Evolutionary conservation across 2,329 filamentous ascomycete species (phyloP).

Genomic region (Neofusicoccum ribis): DNA sequence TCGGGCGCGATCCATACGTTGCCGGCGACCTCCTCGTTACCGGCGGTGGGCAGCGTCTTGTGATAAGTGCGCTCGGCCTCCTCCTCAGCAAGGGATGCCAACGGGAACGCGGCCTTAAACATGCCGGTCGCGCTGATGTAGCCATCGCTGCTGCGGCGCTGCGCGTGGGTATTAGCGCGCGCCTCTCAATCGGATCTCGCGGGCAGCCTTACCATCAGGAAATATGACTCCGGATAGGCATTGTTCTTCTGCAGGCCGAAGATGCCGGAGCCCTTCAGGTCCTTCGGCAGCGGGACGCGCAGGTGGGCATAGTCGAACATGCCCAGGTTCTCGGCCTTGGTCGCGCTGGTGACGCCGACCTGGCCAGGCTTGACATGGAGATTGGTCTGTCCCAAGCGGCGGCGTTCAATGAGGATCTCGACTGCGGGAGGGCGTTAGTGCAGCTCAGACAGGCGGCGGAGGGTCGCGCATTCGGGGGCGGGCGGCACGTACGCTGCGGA

Average conservation of each 20-base stretch:
- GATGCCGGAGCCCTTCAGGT: slow-evolving; percentile 83
- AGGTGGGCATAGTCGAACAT: slow-evolving; percentile 96
- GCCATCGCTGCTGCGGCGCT: slow-evolving; percentile 80
- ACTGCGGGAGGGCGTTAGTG: slow-evolving; percentile 36
- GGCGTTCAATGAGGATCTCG: slow-evolving; percentile 69
- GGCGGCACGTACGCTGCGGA: slow-evolving; percentile 59
- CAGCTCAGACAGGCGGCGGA: background rate
- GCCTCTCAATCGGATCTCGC: background rate
- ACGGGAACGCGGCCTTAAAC: slow-evolving; percentile 89
- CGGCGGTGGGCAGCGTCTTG: slow-evolving; percentile 78
- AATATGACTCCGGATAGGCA: slow-evolving; percentile 81
- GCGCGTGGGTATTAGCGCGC: slow-evolving; percentile 12
- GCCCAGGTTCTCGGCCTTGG: slow-evolving; percentile 72
- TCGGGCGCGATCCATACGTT: slow-evolving; percentile 94
- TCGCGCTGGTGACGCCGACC: slow-evolving; percentile 68
- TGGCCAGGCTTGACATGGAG: slow-evolving; percentile 79
- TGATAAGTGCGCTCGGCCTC: slow-evolving; percentile 78
- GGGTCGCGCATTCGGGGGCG: slow-evolving; percentile 26
- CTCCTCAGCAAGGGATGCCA: slow-evolving; percentile 71
- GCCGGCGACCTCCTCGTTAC: slow-evolving; percentile 87
- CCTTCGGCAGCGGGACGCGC: slow-evolving; percentile 86
- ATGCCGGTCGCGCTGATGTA: slow-evolving; percentile 85
- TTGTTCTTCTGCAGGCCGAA: slow-evolving; percentile 68
- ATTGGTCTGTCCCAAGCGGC: slow-evolving; percentile 90
- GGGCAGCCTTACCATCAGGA: slow-evolving; percentile 69